A percentile compares a stretch with the other conserved stretches of the same genome.
Conservation (phyloP, 2,329 filamentous ascomycete genomes). For the Aspergillus sp. region DNA sequence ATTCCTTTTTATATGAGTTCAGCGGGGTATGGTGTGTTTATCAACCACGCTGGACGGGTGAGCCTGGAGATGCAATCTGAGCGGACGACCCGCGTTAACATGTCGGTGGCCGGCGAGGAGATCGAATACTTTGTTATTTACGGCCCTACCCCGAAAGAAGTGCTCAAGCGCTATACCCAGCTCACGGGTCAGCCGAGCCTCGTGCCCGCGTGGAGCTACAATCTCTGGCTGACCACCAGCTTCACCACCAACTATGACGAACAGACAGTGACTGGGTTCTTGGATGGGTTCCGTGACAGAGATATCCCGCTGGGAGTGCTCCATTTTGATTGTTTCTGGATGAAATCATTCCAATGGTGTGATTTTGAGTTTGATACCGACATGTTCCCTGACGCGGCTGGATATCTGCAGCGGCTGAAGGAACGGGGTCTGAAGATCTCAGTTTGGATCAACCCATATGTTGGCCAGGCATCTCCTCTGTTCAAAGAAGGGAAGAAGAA, state of each 20-base stretch:
- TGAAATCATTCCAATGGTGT: constrained; percentile 72
- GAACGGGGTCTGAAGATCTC: constrained; percentile 64
- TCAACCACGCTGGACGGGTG: constrained; percentile 67
- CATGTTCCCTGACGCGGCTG: constrained; percentile 66
- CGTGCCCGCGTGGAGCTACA: constrained; percentile 72
- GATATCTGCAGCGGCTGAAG: constrained; percentile 63
- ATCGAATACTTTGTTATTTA: constrained; percentile 74
- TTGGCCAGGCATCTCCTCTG: constrained; percentile 65
- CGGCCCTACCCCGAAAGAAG: constrained; percentile 68
- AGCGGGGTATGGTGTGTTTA: constrained; percentile 71
- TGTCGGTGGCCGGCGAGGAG: constrained; percentile 65
- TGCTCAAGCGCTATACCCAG: constrained; percentile 64
- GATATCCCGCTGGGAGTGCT: constrained; percentile 68
- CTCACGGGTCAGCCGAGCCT: constrained; percentile 64
- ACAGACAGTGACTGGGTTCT: constrained; percentile 62
- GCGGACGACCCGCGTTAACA: constrained; percentile 66
- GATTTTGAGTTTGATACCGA: constrained; percentile 69
- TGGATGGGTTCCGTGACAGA: constrained; percentile 65
- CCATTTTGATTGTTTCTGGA: constrained; percentile 77
- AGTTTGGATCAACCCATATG: constrained; percentile 75
- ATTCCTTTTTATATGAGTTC: constrained; percentile 48
- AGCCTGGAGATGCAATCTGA: constrained; percentile 74
- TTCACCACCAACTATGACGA: constrained; percentile 74
- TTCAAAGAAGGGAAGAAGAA: constrained; percentile 62
- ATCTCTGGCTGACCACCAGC: constrained; percentile 69